Evolutionary conservation across 805 yeast species (phyloP).

Genomic region (Zygotorulaspora danielsina): DNA sequence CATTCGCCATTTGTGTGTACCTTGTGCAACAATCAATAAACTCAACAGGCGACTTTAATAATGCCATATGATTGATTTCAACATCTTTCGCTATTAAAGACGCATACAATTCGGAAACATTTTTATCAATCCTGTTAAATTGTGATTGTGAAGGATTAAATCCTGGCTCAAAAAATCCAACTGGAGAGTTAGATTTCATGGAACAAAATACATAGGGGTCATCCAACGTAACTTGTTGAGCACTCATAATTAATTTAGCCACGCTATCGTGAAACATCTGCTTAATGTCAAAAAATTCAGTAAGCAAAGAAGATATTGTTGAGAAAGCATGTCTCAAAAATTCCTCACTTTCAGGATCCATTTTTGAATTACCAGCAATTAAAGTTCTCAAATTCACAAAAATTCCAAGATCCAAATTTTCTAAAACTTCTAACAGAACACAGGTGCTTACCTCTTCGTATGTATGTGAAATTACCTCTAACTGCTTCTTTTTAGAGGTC

Average conservation of each 20-base stretch:
- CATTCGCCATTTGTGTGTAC: constrained; percentile 36
- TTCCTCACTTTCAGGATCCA: constrained; percentile 33
- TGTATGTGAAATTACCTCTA: constrained; percentile 30
- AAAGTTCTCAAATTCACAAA: constrained; percentile 30
- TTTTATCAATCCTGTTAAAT: constrained; percentile 37
- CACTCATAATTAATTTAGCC: constrained; percentile 55
- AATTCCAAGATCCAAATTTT: constrained; percentile 31
- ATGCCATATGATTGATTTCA: constrained; percentile 37
- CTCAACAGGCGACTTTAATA: constrained; percentile 31
- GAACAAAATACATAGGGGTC: constrained; percentile 74
- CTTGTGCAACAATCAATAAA: constrained; percentile 34
- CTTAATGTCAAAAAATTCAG: constrained; percentile 72
- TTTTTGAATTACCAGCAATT: constrained; percentile 19
- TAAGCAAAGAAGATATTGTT: constrained; percentile 33
- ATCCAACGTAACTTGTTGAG: constrained; percentile 63
- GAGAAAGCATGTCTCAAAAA: constrained; percentile 32
- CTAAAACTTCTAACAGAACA: constrained; percentile 29
- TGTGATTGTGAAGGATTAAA: constrained; percentile 13
- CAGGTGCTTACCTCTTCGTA: constrained; percentile 34
- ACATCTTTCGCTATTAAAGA: constrained; percentile 47
- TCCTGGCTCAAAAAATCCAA: constrained; percentile 31
- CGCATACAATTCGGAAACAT: constrained; percentile 45
- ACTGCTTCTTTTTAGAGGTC: constrained; percentile 16
- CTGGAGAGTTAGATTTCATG: constrained; percentile 49
- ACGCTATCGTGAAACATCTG: constrained; percentile 65